These are phyloP conservation scores for Trifolium repens DNA, from an alignment of 306 rosid species.

Conservation along the genomic window DNA sequence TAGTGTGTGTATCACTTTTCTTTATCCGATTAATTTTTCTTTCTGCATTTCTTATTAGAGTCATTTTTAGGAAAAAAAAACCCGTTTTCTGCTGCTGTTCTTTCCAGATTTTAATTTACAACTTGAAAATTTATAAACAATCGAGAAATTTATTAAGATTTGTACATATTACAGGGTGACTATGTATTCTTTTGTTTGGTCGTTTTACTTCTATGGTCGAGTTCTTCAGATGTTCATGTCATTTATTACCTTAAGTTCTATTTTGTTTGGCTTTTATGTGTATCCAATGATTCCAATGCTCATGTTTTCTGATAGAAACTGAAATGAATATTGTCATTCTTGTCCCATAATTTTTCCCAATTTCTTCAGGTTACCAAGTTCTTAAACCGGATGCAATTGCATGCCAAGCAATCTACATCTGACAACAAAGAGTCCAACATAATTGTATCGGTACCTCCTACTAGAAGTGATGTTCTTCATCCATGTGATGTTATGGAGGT, in stretches of 20 bases:
- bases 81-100: background rate
- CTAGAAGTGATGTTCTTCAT: slow-evolving; percentile 93
- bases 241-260: slow-evolving; percentile 10
- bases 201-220: slow-evolving; percentile 16
- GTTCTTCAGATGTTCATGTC: slow-evolving; percentile 22
- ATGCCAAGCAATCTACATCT: slow-evolving; percentile 58
- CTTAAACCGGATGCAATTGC: slow-evolving; percentile 87
- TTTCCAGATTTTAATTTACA: slow-evolving; percentile 3
- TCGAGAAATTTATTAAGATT: background rate
- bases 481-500: slow-evolving; percentile 99
- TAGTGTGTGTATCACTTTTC: background rate
- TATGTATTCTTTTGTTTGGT: slow-evolving; percentile 9
- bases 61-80: background rate
- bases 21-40: background rate
- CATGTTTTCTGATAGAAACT: slow-evolving; percentile 30
- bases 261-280: slow-evolving; percentile 8
- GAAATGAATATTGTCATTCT: slow-evolving; percentile 15
- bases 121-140: background rate
- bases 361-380: slow-evolving; percentile 69
- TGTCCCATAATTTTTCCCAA: slow-evolving; percentile 3
- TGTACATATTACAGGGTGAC: slow-evolving; percentile 3
- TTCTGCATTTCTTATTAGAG: background rate
- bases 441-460: slow-evolving; percentile 79
- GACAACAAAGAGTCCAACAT: slow-evolving; percentile 42
- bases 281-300: slow-evolving; percentile 4